These are phyloP conservation scores for Curvularia hawaiiensis DNA, from an alignment of 2,329 filamentous ascomycete genomes.

Conservation along the genomic window DNA sequence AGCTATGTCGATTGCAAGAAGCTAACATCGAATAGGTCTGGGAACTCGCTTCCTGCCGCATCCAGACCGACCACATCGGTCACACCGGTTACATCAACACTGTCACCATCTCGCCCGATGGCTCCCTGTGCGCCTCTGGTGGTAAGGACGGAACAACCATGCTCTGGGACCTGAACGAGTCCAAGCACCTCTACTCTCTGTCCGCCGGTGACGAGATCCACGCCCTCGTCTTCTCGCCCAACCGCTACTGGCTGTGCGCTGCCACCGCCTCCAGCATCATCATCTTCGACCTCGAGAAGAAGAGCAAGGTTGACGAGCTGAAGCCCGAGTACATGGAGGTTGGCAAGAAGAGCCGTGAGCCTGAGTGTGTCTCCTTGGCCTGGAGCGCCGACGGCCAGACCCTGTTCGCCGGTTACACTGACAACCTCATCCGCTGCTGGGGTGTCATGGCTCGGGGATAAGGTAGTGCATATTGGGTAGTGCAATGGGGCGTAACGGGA, in stretches of 20 bases:
- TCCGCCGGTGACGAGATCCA: constrained; percentile 99
- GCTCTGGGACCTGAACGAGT: constrained; percentile 99
- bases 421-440: constrained; percentile 73
- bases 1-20: constrained; percentile 7
- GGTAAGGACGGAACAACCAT: constrained; percentile 99
- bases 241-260: constrained; percentile 99
- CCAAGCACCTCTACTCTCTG: constrained; percentile 99
- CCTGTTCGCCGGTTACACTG: constrained; percentile 99
- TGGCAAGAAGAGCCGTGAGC: constrained; percentile 99
- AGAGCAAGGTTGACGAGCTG: constrained; percentile 99
- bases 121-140: constrained; percentile 97
- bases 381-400: constrained; percentile 99
- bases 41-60: constrained; percentile 99
- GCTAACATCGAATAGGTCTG: constrained; percentile 74
- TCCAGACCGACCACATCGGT: constrained; percentile 99
- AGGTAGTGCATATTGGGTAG: constrained; percentile 33
- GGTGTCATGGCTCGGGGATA: constrained; percentile 51
- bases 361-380: constrained; percentile 95
- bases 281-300: constrained; percentile 99
- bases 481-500: constrained; percentile 37
- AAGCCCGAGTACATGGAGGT: constrained; percentile 96
- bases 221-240: constrained; percentile 99
- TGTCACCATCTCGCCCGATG: constrained; percentile 99
- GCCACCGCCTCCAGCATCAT: constrained; percentile 97
- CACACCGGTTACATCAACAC: constrained; percentile 99